Percentiles rank a stretch among this genome's conserved stretches.
These are phyloP conservation scores for Acrocalymma vagum DNA, from an alignment of 2,329 filamentous ascomycete genomes.

Conservation along the genomic window DNA sequence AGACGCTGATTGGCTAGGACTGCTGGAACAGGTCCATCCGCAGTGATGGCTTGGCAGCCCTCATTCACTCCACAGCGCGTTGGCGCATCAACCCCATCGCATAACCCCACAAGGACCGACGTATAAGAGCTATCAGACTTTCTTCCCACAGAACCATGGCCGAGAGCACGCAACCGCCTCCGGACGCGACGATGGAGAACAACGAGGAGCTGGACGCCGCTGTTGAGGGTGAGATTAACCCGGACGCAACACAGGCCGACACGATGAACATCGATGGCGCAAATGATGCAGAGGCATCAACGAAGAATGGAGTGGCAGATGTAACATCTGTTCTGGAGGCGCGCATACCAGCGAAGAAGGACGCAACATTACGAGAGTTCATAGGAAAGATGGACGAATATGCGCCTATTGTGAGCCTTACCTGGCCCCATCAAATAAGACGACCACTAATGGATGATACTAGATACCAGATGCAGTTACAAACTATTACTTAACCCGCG, in stretches of 20 bases:
- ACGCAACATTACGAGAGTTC: constrained; percentile 91
- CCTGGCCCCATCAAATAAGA: constrained; percentile 2
- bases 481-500: constrained; percentile 96
- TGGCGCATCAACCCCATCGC: constrained; percentile 22
- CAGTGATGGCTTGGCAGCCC: constrained; percentile 16
- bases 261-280: constrained; percentile 53
- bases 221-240: constrained; percentile 53
- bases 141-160: constrained; percentile 36
- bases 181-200: constrained; percentile 39
- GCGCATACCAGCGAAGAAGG: constrained; percentile 82
- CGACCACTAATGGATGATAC: constrained; percentile 19
- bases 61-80: constrained; percentile 21
- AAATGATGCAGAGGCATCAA: constrained; percentile 43
- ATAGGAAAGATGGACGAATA: constrained; percentile 97
- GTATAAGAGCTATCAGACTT: constrained; percentile 9
- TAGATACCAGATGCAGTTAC: constrained; percentile 98
- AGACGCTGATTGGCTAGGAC: constrained; percentile 16
- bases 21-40: constrained; percentile 1
- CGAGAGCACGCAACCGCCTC: constrained; percentile 35
- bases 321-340: constrained; percentile 64
- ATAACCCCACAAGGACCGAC: constrained; percentile 15
- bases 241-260: constrained; percentile 44
- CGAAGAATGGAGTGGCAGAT: constrained; percentile 48
- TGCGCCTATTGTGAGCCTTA: constrained; percentile 82
- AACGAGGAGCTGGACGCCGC: constrained; percentile 51